These are phyloP conservation scores for Lachnellula occidentalis DNA, from an alignment of 2,329 filamentous ascomycete species.

Conservation along the genomic window DNA sequence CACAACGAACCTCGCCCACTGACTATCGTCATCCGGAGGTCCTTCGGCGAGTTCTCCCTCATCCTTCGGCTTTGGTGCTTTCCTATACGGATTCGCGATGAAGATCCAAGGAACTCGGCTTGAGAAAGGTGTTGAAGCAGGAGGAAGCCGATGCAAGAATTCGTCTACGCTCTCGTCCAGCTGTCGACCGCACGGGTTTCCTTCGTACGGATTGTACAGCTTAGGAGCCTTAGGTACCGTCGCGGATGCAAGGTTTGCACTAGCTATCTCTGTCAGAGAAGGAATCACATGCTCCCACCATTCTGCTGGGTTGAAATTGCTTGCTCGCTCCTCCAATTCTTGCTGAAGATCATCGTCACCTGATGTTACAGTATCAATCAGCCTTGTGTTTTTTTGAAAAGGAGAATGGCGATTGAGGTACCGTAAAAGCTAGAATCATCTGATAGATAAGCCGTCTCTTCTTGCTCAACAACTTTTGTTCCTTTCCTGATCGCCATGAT, in stretches of 20 bases:
- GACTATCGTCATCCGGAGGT: constrained; percentile 19
- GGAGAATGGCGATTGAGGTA: constrained; percentile 23
- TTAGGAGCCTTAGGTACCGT: constrained; percentile 8
- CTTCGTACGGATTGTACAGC: constrained; percentile 55
- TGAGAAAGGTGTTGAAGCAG: constrained; percentile 47
- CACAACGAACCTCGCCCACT: constrained; percentile 17
- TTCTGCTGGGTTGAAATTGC: constrained; percentile 42
- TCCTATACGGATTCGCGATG: constrained; percentile 56
- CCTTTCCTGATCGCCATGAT: constrained; percentile 14
- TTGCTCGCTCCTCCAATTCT: constrained; percentile 44
- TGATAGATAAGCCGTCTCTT: constrained; percentile 22
- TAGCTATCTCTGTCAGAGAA: constrained; percentile 32
- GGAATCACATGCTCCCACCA: constrained; percentile 42
- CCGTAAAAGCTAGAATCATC: constrained; percentile 54
- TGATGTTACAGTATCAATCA: constrained; percentile 30
- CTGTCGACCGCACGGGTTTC: constrained; percentile 51
- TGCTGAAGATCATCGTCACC: constrained; percentile 48
- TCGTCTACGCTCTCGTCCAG: constrained; percentile 55
- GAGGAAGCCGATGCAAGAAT: constrained; percentile 65
- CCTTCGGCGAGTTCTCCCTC: constrained; percentile 15
- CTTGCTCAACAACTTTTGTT: not conserved
- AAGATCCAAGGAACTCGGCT: constrained; percentile 63
- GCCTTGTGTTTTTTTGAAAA: constrained; percentile 2
- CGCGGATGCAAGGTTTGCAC: constrained; percentile 17
- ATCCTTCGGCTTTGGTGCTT: constrained; percentile 6